Base-by-base conservation (phyloP, 768 basidiomycete genomes). In the Tylopilus vinaceipallidus region DNA sequence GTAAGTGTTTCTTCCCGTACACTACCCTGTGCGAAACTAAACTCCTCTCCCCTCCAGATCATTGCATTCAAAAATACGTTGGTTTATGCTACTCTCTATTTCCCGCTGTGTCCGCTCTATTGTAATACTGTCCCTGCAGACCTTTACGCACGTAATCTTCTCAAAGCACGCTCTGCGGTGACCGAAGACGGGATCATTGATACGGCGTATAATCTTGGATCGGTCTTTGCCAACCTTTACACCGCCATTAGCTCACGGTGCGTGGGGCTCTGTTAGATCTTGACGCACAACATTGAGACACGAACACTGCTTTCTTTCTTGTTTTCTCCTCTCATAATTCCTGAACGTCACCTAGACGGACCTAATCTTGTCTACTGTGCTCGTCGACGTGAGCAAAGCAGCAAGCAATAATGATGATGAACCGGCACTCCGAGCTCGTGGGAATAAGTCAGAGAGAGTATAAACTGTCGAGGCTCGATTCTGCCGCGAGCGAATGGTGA, bases 101-200 rank as follows among this genome's bases (percentile, higher is more conserved):
- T n/a, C n/a, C n/a, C n/a, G n/a, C n/a, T n/a, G n/a, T n/a, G n/a
- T n/a, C n/a, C n/a, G n/a, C n/a, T n/a, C n/a, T n/a, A n/a, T n/a
- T n/a, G n/a, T n/a, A n/a, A n/a, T n/a, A n/a, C n/a, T n/a, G n/a
- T n/a, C n/a, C n/a, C n/a, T n/a, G n/a, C n/a, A n/a, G n/a, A n/a
- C n/a, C n/a, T n/a, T n/a, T n/a, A n/a, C n/a, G n/a, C 23, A 14
- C 49, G 49, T 14, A 19, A 53, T 10, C 49, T 33, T 14, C 45
- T 52, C 32, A 20, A 10, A 29, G 35, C 1, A 16, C 11, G n/a
- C 13, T 45, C 47, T 26, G 4, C n/a, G 39, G 24, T 13, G 6
- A 40, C 16, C 33, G 43, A 49, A 37, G 6, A 30, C 1, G 36
- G 12, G 42, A 45, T 20, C 23, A 33, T 34, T n/a, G 35, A 42